Evolutionary conservation across 2,329 filamentous ascomycete genomes (phyloP).

Genomic region (Decorospora gaudefroyi): DNA sequence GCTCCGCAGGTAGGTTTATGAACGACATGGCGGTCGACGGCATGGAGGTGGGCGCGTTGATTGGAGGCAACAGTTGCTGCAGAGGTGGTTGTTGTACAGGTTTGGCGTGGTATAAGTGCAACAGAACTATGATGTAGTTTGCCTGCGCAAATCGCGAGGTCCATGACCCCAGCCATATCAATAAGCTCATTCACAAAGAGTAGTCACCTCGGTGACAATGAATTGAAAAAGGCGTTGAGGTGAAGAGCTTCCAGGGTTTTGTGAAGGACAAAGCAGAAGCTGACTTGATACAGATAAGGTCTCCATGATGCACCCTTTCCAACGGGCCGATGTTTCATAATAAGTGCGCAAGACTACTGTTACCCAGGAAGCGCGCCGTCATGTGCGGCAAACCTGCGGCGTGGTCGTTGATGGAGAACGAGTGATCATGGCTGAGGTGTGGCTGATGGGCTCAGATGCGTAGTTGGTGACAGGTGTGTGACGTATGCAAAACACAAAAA

Average conservation of each 20-base stretch:
- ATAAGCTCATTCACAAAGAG: not conserved
- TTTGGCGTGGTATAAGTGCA: not conserved
- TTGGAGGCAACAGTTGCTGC: not conserved
- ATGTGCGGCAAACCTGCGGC: not conserved
- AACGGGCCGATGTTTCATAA: conserved; percentile 1
- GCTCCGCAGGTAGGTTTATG: conserved; percentile 47
- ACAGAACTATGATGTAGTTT: not conserved
- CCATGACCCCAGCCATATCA: not conserved
- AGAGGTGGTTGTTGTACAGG: not conserved
- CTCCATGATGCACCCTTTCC: not conserved
- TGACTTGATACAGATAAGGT: not conserved
- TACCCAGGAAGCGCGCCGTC: not conserved
- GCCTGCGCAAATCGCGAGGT: not conserved
- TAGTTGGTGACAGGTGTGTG: conserved; percentile 4
- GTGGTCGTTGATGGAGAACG: not conserved
- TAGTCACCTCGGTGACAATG: not conserved
- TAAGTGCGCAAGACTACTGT: not conserved
- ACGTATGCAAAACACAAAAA: not conserved
- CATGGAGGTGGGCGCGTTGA: conserved; percentile 8
- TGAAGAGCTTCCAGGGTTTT: too few relatives aligned
- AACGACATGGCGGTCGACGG: conserved; percentile 14
- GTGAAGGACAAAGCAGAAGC: too few relatives aligned
- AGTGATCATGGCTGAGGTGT: conserved; percentile 8
- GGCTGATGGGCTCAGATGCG: conserved; percentile 9
- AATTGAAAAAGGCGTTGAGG: too few relatives aligned